Conservation (phyloP, 1,284 basidiomycete genomes). For the Fomitopsis betulina region DNA sequence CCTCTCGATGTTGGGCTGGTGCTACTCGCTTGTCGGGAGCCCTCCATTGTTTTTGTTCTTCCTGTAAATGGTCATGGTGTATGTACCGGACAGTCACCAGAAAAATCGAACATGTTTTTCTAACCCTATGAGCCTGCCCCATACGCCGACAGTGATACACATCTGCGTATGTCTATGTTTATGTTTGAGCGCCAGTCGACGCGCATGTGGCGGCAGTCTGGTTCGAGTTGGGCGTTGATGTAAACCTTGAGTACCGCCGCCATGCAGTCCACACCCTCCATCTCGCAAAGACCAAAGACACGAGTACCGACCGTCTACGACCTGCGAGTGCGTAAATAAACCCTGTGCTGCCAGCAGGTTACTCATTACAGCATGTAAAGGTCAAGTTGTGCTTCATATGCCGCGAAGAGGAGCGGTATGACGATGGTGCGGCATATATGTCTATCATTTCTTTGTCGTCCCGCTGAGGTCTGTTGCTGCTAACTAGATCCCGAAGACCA, state of each 20-base stretch:
- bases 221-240: not conserved
- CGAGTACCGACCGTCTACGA: constrained; percentile 34
- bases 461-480: not conserved
- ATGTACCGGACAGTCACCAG: constrained; percentile 2
- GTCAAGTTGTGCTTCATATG: constrained; percentile 78
- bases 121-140: not conserved
- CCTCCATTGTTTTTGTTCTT: not conserved
- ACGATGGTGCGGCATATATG: constrained; percentile 34
- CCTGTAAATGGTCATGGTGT: not conserved
- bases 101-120: not conserved
- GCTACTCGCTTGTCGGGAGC: not conserved
- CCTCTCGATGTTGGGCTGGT: not conserved
- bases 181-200: not conserved
- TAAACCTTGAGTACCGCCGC: not conserved
- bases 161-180: too few species aligned
- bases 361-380: constrained; percentile 27
- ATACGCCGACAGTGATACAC: too few species aligned
- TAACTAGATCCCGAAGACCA: constrained; percentile 40
- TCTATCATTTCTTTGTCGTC: not conserved
- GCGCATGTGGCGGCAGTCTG: not conserved
- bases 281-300: not conserved
- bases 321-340: constrained; percentile 32
- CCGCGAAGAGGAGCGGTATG: constrained; percentile 62
- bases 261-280: constrained; percentile 1
- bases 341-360: not conserved